These are phyloP conservation scores for Anisogramma anomala DNA, from an alignment of 2,329 filamentous ascomycete genomes.

Conservation along the genomic window DNA sequence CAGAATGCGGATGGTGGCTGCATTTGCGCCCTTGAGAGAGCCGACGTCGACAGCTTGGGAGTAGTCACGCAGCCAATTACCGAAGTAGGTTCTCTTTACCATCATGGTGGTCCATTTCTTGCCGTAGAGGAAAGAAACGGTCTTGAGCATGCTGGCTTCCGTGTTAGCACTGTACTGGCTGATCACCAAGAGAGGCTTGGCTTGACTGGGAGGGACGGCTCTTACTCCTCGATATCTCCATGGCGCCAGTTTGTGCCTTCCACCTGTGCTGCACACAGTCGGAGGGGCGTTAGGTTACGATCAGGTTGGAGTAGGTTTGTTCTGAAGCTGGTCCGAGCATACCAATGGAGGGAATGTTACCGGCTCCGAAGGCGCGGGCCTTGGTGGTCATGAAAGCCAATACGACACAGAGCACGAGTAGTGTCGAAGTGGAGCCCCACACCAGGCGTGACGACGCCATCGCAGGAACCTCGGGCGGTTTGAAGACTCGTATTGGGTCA, in stretches of 20 bases:
- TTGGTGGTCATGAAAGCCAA: slow-evolving; percentile 46
- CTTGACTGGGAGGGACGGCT: not conserved
- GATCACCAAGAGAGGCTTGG: slow-evolving; percentile 24
- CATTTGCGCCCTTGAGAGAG: slow-evolving; percentile 66
- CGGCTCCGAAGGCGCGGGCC: slow-evolving; percentile 54
- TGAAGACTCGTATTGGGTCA: too few species aligned
- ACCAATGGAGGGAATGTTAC: slow-evolving; percentile 56
- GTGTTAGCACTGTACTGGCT: slow-evolving; percentile 27
- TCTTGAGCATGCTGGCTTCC: slow-evolving; percentile 73
- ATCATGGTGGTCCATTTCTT: slow-evolving; percentile 78
- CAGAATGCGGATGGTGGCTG: slow-evolving; percentile 65
- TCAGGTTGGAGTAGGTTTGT: not conserved
- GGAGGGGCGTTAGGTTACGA: not conserved
- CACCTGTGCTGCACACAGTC: slow-evolving; percentile 38
- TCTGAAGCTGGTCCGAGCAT: slow-evolving; percentile 15
- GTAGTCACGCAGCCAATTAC: slow-evolving; percentile 80
- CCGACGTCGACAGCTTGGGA: slow-evolving; percentile 75
- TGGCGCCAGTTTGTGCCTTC: slow-evolving; percentile 61
- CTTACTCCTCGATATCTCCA: slow-evolving; percentile 35
- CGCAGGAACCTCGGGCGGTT: too few species aligned
- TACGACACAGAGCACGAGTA: slow-evolving; percentile 41
- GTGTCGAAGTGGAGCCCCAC: slow-evolving; percentile 32
- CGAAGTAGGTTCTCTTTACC: slow-evolving; percentile 70
- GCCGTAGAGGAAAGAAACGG: slow-evolving; percentile 62
- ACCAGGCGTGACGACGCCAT: slow-evolving; percentile 39